Evolutionary conservation across 331 rosid species (phyloP), one percentile per base, ranked within the genome.

Genomic region (Acacia pycnantha): DNA sequence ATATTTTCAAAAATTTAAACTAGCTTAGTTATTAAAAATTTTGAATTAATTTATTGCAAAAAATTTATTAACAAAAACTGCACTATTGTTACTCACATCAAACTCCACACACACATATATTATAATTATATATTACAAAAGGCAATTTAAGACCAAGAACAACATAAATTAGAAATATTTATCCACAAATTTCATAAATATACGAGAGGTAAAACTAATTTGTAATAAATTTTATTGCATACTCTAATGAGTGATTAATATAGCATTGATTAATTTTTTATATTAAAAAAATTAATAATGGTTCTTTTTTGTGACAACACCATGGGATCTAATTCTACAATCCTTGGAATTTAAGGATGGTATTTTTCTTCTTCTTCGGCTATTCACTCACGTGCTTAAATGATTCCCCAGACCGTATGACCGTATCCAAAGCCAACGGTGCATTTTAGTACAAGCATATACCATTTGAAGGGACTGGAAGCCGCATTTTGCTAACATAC

Each of bases 401-500:
- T 44, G 47, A 13, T 24, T 44, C 13, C 43, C 41, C 19, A 37
- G 2, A 11, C 53, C 1, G 18, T 14, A 14, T 6, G 2, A 19
- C 65, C 22, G 70, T 31, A 64, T 29, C 70, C 43, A 2, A 15
- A 29, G n/a, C 41, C 41, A 1, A 7, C 11, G 11, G 90, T 73
- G 76, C 74, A 81, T 41, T 26, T 64, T 79, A 86, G 59, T 82
- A 22, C 12, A 8, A 46, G 11, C 14, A 1, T 26, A 8, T 0
- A 11, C 37, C 6, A 2, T 43, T 70, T 4, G 13, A 1, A 1
- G 58, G 15, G 14, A 24, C 22, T 2, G 50, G 12, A 31, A 64
- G 50, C 62, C 22, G 62, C 35, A 73, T 74, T 15, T 27, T 31
- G 31, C 91, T 88, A 87, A 77, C 71, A 13, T 88, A 83, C 87